Evolutionary conservation across 495 filamentous ascomycete species (phyloP).

Genomic region (Entonaema liquescens): DNA sequence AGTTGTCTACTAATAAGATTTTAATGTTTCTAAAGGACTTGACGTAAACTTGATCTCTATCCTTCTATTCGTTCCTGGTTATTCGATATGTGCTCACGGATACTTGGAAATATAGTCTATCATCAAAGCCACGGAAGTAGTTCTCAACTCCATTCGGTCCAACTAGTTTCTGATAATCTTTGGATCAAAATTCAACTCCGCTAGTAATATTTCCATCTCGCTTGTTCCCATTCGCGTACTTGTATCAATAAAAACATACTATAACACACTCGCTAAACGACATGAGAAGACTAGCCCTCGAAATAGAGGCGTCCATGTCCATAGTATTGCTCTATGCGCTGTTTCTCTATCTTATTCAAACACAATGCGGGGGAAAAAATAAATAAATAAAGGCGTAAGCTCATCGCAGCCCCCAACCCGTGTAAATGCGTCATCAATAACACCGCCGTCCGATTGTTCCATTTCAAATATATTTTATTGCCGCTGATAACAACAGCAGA

Average conservation of each 20-base stretch:
- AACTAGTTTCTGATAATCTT: no score
- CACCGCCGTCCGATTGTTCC: slow-evolving; percentile 16
- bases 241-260: not conserved
- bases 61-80: no score
- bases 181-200: no score
- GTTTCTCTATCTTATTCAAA: slow-evolving; percentile 37
- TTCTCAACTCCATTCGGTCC: no score
- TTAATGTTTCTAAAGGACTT: no score
- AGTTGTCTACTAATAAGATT: no score
- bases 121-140: no score
- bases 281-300: no score
- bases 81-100: no score
- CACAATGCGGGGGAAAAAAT: slow-evolving; percentile 7
- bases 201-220: no score
- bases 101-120: no score
- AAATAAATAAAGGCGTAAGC: not conserved
- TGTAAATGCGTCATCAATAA: slow-evolving; percentile 43
- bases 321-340: slow-evolving; percentile 26
- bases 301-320: not conserved
- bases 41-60: no score
- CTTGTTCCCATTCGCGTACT: not conserved
- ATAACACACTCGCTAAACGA: not conserved
- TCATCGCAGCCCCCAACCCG: slow-evolving; percentile 21
- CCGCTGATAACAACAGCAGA: not conserved
- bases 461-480: slow-evolving; percentile 10